Conservation (phyloP, 2,329 filamentous ascomycete genomes). For the Ophiobolus disseminans region DNA sequence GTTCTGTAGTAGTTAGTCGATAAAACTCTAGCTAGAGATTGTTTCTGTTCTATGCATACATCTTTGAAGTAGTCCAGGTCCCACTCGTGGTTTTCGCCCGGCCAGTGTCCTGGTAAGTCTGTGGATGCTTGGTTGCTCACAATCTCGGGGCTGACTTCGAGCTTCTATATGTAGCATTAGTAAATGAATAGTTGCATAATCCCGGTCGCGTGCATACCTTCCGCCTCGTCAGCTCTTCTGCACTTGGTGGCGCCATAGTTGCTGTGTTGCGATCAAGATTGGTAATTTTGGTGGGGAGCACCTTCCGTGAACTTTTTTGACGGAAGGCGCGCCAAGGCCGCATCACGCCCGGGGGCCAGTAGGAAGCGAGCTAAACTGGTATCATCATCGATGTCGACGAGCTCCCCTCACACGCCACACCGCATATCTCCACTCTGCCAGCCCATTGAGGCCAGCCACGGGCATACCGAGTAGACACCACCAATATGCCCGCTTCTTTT, state of each 20-base stretch:
- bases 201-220: constrained; percentile 57
- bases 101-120: constrained; percentile 90
- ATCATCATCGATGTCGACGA: constrained; percentile 37
- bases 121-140: constrained; percentile 87
- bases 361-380: constrained; percentile 30
- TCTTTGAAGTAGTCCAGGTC: constrained; percentile 73
- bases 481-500: constrained; percentile 72
- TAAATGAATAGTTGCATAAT: not conserved
- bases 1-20: constrained; percentile 50
- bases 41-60: too few relatives aligned
- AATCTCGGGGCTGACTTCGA: constrained; percentile 88
- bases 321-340: constrained; percentile 32
- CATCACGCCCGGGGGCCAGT: constrained; percentile 34
- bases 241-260: constrained; percentile 53
- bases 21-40: too few relatives aligned
- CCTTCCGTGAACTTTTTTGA: constrained; percentile 34
- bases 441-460: constrained; percentile 44
- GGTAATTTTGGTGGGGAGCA: constrained; percentile 28
- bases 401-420: constrained; percentile 44
- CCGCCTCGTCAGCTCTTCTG: constrained; percentile 66
- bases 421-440: constrained; percentile 39
- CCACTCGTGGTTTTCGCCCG: constrained; percentile 86
- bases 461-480: constrained; percentile 35
- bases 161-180: constrained; percentile 63
- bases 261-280: constrained; percentile 15